Conservation (phyloP, 1,139 yeast genomes). For the Blastobotrys capitulatus region DNA sequence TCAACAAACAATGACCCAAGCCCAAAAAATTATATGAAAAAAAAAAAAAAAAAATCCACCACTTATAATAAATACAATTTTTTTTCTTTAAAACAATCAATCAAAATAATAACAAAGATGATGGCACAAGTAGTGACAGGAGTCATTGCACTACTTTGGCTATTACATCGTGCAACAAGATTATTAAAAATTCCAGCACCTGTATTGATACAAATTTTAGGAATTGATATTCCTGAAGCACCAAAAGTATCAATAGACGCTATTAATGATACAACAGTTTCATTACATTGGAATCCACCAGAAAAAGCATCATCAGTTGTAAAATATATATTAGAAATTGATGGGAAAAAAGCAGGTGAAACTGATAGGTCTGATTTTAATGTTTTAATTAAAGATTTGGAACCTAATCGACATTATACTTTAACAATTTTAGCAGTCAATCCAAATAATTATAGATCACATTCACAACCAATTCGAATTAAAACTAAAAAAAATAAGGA, state of each 20-base stretch:
- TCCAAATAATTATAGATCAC: constrained; percentile 31
- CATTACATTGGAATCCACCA: constrained; percentile 53
- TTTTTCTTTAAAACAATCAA: too few species aligned
- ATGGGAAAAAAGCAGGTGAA: constrained; percentile 42
- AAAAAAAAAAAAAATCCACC: too few species aligned
- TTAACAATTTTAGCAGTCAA: constrained; percentile 52
- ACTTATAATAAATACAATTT: too few species aligned
- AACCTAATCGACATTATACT: constrained; percentile 46
- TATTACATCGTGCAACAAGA: constrained; percentile 40
- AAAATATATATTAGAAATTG: constrained; percentile 42
- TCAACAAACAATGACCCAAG: too few species aligned
- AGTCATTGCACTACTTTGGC: constrained; percentile 44
- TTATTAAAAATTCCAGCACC: constrained; percentile 46
- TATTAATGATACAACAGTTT: constrained; percentile 44
- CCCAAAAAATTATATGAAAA: too few species aligned
- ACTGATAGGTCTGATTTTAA: constrained; percentile 34
- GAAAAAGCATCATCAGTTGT: constrained; percentile 31
- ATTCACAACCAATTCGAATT: constrained; percentile 26
- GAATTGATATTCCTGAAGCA: constrained; percentile 52
- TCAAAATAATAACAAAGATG: not conserved
- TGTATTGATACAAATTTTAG: constrained; percentile 44
- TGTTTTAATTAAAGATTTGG: constrained; percentile 40
- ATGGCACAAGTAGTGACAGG: constrained; percentile 11
- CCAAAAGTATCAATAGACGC: constrained; percentile 53
- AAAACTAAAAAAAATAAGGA: constrained; percentile 23